A percentile compares a stretch with the other conserved stretches of the same genome.
These are phyloP conservation scores for Climacium dendroides DNA, from an alignment of 225 moss, liverwort and hornwort species.

Conservation along the genomic window DNA sequence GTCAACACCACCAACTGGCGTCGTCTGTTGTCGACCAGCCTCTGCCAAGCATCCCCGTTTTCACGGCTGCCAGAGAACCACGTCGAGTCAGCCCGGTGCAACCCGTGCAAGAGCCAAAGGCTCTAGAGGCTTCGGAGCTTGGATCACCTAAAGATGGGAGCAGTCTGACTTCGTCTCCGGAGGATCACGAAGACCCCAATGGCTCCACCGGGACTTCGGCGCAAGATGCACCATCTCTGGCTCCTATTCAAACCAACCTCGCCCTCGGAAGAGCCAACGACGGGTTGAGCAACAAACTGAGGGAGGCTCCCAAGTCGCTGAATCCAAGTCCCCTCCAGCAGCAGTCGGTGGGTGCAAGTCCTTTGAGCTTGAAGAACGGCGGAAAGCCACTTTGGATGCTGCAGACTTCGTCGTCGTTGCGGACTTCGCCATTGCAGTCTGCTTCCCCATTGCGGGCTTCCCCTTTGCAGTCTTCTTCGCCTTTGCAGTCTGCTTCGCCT, in stretches of 20 bases:
- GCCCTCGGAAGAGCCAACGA: conserved; percentile 10
- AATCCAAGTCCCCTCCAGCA: background rate
- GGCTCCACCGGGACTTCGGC: conserved; percentile 5
- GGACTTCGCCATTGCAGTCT: background rate
- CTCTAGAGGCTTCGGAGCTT: background rate
- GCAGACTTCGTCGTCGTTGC: background rate
- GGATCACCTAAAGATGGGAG: conserved; percentile 12
- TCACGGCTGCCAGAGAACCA: background rate
- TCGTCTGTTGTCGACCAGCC: conserved; percentile 1
- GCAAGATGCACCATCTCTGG: background rate
- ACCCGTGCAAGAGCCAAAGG: background rate
- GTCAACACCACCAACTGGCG: background rate
- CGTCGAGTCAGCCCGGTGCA: background rate
- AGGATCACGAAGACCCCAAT: conserved; percentile 15
- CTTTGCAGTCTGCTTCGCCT: background rate
- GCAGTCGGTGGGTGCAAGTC: background rate
- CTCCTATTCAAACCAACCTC: conserved; percentile 15
- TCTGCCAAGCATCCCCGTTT: background rate
- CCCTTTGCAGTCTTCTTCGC: background rate
- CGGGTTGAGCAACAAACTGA: background rate
- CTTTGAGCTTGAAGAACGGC: conserved; percentile 8
- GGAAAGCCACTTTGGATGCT: conserved; percentile 13
- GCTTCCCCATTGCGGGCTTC: background rate
- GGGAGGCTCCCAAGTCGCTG: background rate
- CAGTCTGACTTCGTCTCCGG: conserved; percentile 23